Evolutionary conservation across 768 basidiomycete genomes (phyloP).

Genomic region (Austroboletus festivus): DNA sequence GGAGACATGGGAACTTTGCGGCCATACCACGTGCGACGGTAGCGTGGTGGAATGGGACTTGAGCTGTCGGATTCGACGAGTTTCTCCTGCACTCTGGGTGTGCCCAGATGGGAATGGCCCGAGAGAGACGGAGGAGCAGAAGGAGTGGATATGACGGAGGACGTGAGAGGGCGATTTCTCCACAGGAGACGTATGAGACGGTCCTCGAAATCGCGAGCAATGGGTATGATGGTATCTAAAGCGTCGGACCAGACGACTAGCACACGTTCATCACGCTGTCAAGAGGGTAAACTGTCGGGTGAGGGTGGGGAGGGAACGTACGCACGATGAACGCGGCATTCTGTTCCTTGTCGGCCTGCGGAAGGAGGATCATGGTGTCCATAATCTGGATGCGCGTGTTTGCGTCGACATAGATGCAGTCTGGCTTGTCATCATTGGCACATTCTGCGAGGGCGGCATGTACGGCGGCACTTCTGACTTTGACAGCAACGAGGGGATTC

Average conservation of each 20-base stretch:
- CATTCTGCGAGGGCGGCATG: slow-evolving; percentile 71
- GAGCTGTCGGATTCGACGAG: no score
- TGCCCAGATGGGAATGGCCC: no score
- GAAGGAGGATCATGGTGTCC: slow-evolving; percentile 62
- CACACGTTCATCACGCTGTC: slow-evolving; percentile 77
- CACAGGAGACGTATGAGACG: slow-evolving; percentile 77
- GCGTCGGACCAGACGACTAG: slow-evolving; percentile 84
- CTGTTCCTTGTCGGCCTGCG: slow-evolving; percentile 85
- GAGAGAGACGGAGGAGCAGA: no score
- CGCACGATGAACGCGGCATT: slow-evolving; percentile 81
- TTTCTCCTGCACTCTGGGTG: no score
- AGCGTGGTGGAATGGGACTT: no score
- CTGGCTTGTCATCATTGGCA: slow-evolving; percentile 65
- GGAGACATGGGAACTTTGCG: no score
- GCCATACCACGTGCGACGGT: no score
- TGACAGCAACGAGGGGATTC: slow-evolving; percentile 84
- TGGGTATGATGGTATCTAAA: slow-evolving; percentile 73
- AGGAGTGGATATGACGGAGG: no score
- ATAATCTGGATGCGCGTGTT: slow-evolving; percentile 88
- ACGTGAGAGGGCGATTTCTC: slow-evolving; percentile 34
- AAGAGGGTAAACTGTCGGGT: neutral
- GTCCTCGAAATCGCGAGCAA: slow-evolving; percentile 72
- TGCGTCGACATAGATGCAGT: slow-evolving; percentile 65
- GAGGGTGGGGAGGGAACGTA: slow-evolving; percentile 21
- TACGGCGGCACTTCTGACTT: slow-evolving; percentile 73